phyloP scores from a whole-genome alignment of 2,329 filamentous ascomycete genomes.

The Seiridium unicorne region DNA sequence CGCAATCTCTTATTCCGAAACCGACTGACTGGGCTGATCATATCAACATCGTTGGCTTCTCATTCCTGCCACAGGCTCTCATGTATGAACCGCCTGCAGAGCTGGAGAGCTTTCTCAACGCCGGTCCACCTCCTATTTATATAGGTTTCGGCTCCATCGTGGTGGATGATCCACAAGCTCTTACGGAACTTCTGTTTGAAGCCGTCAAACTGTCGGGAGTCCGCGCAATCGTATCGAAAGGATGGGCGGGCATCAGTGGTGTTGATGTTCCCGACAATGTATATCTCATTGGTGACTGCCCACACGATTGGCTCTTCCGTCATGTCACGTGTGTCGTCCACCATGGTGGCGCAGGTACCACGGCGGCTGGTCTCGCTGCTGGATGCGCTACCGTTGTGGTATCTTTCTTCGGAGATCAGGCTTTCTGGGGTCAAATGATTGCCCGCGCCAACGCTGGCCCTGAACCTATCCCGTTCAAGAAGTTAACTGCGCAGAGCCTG shows the following conservation, averaged over 20 bases:
- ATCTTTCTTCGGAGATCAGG: slow-evolving; percentile 65
- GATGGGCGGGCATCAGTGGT: slow-evolving; percentile 64
- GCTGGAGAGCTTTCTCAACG: slow-evolving; percentile 32
- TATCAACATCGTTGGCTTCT: slow-evolving; percentile 62
- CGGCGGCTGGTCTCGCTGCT: slow-evolving; percentile 75
- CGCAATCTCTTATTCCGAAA: slow-evolving; percentile 63
- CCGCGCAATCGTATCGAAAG: slow-evolving; percentile 62
- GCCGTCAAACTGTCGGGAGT: slow-evolving; percentile 54
- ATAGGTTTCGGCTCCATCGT: slow-evolving; percentile 69
- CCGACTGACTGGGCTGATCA: slow-evolving; percentile 60
- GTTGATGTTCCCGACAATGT: slow-evolving; percentile 57
- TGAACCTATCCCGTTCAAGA: slow-evolving; percentile 54
- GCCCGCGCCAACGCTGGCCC: slow-evolving; percentile 60
- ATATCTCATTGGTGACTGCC: slow-evolving; percentile 63
- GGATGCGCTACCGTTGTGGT: slow-evolving; percentile 65
- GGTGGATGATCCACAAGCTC: slow-evolving; percentile 41
- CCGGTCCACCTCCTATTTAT: slow-evolving; percentile 60
- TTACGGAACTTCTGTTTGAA: slow-evolving; percentile 59
- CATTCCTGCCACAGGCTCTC: slow-evolving; percentile 53
- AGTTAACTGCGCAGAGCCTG: slow-evolving; percentile 55
- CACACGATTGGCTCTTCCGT: slow-evolving; percentile 67
- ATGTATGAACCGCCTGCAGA: slow-evolving; percentile 53
- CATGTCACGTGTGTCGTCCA: slow-evolving; percentile 64
- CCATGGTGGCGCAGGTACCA: slow-evolving; percentile 81
- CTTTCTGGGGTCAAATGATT: slow-evolving; percentile 66